phyloP scores from a whole-genome alignment of 305 asterid genomes.

The Plantago coronopus region DNA sequence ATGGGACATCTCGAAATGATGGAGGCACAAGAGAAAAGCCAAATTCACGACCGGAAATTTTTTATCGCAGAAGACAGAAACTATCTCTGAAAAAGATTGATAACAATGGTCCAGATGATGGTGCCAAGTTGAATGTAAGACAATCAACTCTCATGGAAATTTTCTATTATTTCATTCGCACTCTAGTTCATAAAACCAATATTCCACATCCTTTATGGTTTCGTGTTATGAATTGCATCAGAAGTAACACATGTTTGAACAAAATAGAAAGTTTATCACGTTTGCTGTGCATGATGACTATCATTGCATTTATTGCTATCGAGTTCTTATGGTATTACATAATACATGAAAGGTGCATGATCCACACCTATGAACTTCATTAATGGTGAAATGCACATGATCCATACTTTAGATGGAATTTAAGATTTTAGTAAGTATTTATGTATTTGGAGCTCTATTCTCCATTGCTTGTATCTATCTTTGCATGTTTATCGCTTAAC shows the following conservation, averaged over 20 bases:
- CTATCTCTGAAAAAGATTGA: constrained; percentile 3
- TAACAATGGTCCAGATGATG: constrained; percentile 8
- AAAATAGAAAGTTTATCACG: not conserved
- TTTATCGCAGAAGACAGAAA: constrained; percentile 21
- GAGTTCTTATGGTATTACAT: no score
- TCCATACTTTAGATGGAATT: not conserved
- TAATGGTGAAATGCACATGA: not conserved
- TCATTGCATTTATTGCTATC: no score
- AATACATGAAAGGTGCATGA: not conserved
- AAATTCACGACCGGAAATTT: constrained; percentile 5
- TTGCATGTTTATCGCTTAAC: not conserved
- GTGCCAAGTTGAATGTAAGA: constrained; percentile 21
- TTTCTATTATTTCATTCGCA: not conserved
- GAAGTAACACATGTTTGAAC: not conserved
- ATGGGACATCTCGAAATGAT: not conserved
- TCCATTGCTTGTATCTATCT: no score
- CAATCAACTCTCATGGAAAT: not conserved
- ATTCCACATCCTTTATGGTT: not conserved
- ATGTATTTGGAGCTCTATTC: not conserved
- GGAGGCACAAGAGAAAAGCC: constrained; percentile 15
- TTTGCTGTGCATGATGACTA: not conserved
- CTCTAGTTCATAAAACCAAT: not conserved
- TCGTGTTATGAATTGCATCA: not conserved
- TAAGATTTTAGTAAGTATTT: not conserved
- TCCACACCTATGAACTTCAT: not conserved